These are phyloP conservation scores for Rhodotorula toruloides DNA, from an alignment of 768 basidiomycete species.

Conservation along the genomic window DNA sequence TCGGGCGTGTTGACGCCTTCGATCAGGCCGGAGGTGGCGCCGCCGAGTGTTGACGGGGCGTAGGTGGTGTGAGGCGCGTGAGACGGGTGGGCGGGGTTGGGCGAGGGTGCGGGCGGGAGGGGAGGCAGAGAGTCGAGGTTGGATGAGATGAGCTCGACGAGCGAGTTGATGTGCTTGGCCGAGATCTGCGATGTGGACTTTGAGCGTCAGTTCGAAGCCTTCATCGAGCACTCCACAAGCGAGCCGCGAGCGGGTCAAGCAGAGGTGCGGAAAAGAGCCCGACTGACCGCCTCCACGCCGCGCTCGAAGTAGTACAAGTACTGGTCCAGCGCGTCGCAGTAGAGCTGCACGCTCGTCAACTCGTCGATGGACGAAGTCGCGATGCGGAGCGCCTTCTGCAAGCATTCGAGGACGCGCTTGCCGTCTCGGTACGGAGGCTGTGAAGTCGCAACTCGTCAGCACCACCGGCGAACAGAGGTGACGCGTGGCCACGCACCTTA, in stretches of 20 bases:
- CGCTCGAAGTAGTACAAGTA: conserved; percentile 95
- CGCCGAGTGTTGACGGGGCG: conserved; percentile 41
- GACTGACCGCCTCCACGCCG: conserved; percentile 77
- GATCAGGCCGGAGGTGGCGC: conserved; percentile 79
- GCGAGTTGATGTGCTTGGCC: conserved; percentile 90
- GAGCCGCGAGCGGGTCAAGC: neutral
- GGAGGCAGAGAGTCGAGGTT: conserved; percentile 85
- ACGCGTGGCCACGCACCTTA: conserved; percentile 47
- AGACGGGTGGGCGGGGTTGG: neutral
- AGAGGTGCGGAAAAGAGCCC: no score
- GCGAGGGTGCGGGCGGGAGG: conserved; percentile 48
- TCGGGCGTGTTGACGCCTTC: conserved; percentile 90
- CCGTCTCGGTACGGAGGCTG: conserved; percentile 63
- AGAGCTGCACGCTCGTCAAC: conserved; percentile 90
- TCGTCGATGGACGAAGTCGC: conserved; percentile 96
- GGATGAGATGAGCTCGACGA: conserved; percentile 90
- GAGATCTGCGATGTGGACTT: conserved; percentile 60
- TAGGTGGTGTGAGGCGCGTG: conserved; percentile 1
- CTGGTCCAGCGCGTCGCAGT: conserved; percentile 91
- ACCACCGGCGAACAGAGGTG: neutral
- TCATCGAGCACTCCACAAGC: no score
- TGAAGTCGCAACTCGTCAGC: neutral
- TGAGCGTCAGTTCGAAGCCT: neutral
- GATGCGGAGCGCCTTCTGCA: conserved; percentile 92
- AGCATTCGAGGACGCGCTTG: conserved; percentile 92